Evolutionary conservation across 257 asterid genomes (phyloP).

Genomic region (Solanum raphanifolium): DNA sequence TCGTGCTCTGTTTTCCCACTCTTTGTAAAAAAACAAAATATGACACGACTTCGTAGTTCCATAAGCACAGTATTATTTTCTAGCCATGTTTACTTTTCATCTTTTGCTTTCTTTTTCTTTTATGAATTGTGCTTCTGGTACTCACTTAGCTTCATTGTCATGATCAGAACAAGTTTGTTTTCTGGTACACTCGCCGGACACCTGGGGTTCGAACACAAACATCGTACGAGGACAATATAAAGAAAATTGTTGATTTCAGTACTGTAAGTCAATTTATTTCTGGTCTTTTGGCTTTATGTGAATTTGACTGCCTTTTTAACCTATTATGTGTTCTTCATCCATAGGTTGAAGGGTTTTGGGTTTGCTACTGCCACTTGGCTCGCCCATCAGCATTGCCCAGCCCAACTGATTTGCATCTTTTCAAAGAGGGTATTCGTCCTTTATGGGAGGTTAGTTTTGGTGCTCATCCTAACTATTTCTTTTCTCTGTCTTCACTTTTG

Average conservation of each 20-base stretch:
- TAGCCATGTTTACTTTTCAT: constrained; percentile 1
- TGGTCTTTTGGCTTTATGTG: not conserved
- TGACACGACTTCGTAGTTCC: not conserved
- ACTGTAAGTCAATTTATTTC: constrained; percentile 41
- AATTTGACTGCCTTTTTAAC: not conserved
- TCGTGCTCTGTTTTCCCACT: not conserved
- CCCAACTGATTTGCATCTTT: constrained; percentile 96
- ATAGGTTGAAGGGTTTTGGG: constrained; percentile 95
- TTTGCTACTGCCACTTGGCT: constrained; percentile 87
- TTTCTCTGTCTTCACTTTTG: not conserved
- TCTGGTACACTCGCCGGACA: constrained; percentile 97
- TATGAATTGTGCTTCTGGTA: not conserved
- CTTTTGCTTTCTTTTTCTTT: not conserved
- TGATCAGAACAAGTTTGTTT: constrained; percentile 68
- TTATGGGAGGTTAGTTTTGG: constrained; percentile 77
- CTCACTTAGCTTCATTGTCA: constrained; percentile 2
- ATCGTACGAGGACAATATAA: constrained; percentile 90
- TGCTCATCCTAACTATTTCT: not conserved
- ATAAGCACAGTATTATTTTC: not conserved
- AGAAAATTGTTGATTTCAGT: constrained; percentile 85
- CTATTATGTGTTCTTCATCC: not conserved
- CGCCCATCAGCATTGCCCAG: constrained; percentile 76
- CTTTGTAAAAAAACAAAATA: not conserved
- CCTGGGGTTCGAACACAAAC: constrained; percentile 88
- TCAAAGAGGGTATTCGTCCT: constrained; percentile 97